phyloP scores from a whole-genome alignment of 2,329 filamentous ascomycete genomes.

The Karstenula rhodostoma region DNA sequence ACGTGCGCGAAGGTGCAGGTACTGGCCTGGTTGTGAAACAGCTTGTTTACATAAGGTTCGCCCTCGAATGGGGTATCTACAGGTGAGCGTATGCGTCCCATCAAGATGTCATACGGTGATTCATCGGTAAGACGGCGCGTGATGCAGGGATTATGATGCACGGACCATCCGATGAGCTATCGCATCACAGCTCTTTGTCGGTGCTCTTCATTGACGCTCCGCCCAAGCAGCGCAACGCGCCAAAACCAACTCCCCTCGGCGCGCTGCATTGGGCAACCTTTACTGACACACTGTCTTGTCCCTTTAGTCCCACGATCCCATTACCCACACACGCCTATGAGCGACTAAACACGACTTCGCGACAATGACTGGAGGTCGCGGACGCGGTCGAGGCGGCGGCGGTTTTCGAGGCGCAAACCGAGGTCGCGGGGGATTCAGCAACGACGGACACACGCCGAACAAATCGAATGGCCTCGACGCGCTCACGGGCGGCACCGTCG shows the following conservation, averaged over 20 bases:
- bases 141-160: neutral
- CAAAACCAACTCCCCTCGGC: neutral
- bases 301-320: neutral
- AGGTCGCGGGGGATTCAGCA: neutral
- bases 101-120: too few species aligned
- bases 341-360: neutral
- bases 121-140: neutral
- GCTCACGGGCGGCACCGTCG: constrained; percentile 2
- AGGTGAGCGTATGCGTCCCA: too few species aligned
- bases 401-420: constrained; percentile 3
- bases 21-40: too few species aligned
- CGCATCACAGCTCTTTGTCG: neutral
- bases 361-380: constrained; percentile 10
- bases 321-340: neutral
- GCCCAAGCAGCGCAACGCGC: constrained; percentile 9
- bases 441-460: neutral
- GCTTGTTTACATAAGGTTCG: too few species aligned
- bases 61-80: too few species aligned
- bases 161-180: neutral
- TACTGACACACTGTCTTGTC: neutral
- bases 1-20: too few species aligned
- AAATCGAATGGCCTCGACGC: neutral
- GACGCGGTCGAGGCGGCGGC: constrained; percentile 3
- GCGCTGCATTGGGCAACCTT: constrained; percentile 6
- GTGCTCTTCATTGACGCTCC: neutral